Percentiles rank a stretch among this genome's conserved stretches.
phyloP scores from a whole-genome alignment of 495 filamentous ascomycete species.

The Evansstolkia leycettana region DNA sequence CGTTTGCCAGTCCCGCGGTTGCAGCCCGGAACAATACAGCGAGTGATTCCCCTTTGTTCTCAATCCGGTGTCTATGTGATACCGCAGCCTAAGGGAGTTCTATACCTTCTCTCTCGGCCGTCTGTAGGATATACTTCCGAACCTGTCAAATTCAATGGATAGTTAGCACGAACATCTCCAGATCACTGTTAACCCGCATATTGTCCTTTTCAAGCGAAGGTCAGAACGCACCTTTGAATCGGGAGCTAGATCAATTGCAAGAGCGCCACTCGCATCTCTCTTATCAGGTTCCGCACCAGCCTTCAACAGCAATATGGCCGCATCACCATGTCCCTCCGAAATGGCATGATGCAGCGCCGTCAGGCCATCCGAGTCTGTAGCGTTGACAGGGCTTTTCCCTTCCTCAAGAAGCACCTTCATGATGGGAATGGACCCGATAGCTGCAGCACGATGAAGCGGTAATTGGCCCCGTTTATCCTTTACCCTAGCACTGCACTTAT shows the following conservation, averaged over 20 bases:
- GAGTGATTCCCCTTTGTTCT: no score
- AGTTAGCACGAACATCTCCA: no score
- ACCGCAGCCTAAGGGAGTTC: slow-evolving; percentile 30
- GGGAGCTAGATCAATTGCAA: slow-evolving; percentile 75
- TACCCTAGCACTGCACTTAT: slow-evolving; percentile 68
- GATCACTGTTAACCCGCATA: no score
- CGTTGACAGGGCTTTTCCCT: slow-evolving; percentile 67
- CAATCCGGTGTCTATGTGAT: slow-evolving; percentile 1
- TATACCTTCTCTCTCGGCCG: slow-evolving; percentile 78
- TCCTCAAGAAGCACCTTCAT: slow-evolving; percentile 67
- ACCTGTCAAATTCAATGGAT: slow-evolving; percentile 33
- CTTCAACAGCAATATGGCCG: slow-evolving; percentile 69
- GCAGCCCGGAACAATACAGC: no score
- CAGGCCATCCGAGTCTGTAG: slow-evolving; percentile 70
- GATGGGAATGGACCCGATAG: slow-evolving; percentile 77
- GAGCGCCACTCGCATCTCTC: slow-evolving; percentile 55
- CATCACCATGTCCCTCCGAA: slow-evolving; percentile 86
- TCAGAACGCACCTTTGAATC: slow-evolving; percentile 74
- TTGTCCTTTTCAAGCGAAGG: no score
- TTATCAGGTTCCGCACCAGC: slow-evolving; percentile 76
- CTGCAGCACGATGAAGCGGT: slow-evolving; percentile 81
- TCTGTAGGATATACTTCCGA: slow-evolving; percentile 63
- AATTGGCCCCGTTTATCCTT: slow-evolving; percentile 81
- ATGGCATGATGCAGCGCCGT: slow-evolving; percentile 91
- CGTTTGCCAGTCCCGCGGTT: not conserved